phyloP scores from a whole-genome alignment of 495 filamentous ascomycete genomes.

The Sporormia fimetaria region DNA sequence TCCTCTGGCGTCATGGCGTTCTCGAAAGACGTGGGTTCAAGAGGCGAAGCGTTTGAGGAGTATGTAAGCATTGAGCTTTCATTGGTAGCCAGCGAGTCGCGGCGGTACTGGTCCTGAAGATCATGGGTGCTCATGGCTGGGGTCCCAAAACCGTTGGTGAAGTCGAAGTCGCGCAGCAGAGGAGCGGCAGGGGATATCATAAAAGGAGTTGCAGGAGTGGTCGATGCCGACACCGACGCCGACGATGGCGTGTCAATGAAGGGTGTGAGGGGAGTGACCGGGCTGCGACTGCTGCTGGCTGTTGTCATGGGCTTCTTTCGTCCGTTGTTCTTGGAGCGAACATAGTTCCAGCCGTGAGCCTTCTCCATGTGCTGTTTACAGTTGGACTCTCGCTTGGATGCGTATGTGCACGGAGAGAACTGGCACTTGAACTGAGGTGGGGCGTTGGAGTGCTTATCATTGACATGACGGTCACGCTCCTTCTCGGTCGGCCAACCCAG shows the following conservation, averaged over 20 bases:
- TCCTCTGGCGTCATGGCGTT: conserved; percentile 29
- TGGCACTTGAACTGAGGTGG: conserved; percentile 70
- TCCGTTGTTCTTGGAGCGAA: conserved; percentile 82
- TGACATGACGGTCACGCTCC: conserved; percentile 86
- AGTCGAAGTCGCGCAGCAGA: conserved; percentile 11
- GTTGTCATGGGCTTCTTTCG: conserved; percentile 23
- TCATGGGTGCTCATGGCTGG: conserved; percentile 16
- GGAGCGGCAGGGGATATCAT: conserved; percentile 9
- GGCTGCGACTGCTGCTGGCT: conserved; percentile 20
- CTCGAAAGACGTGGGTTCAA: conserved; percentile 23
- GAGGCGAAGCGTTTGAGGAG: conserved; percentile 23
- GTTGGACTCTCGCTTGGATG: conserved; percentile 92
- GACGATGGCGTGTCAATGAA: conserved; percentile 19
- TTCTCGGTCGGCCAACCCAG: conserved; percentile 96
- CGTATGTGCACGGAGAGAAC: conserved; percentile 80
- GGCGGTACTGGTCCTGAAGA: conserved; percentile 20
- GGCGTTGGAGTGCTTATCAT: conserved; percentile 80
- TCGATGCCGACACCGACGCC: conserved; percentile 9
- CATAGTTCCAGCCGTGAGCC: conserved; percentile 79
- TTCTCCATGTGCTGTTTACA: conserved; percentile 99
- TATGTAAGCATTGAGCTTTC: conserved; percentile 17
- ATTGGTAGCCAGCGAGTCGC: conserved; percentile 21
- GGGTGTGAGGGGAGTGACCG: conserved; percentile 27
- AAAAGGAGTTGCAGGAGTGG: conserved; percentile 22
- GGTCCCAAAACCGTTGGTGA: conserved; percentile 17